Evolutionary conservation across 108 stramenopile genomes (phyloP).

Genomic region (Epipyxis sp.): DNA sequence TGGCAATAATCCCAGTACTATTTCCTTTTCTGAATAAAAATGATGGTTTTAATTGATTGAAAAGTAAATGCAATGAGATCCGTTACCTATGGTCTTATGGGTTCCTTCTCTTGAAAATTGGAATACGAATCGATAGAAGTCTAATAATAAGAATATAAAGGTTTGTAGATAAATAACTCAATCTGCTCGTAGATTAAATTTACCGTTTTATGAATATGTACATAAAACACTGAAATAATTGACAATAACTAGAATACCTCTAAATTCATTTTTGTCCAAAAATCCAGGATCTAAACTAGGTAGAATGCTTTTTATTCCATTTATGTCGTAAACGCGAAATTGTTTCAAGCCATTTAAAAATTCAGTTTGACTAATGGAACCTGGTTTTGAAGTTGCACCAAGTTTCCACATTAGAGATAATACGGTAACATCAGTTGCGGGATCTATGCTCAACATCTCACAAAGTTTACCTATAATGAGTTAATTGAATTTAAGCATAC

Average conservation of each 20-base stretch:
- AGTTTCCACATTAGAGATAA: neutral
- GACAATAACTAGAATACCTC: slow-evolving; percentile 13
- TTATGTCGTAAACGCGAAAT: neutral
- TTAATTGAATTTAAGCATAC: no score
- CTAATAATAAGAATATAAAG: no score
- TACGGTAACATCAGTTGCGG: neutral
- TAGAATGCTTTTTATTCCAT: neutral
- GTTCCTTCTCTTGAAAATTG: slow-evolving; percentile 30
- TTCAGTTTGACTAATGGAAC: neutral
- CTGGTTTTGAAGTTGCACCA: slow-evolving; percentile 7
- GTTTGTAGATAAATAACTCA: no score
- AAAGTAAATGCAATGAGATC: neutral
- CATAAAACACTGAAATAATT: no score
- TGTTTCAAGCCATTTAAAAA: slow-evolving; percentile 1
- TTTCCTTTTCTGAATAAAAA: slow-evolving; percentile 14
- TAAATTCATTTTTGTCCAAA: slow-evolving; percentile 10
- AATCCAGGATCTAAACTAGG: slow-evolving; percentile 30
- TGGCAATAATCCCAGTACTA: neutral
- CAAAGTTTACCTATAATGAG: slow-evolving; percentile 4
- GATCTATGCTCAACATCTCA: slow-evolving; percentile 14
- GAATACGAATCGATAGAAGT: slow-evolving; percentile 32
- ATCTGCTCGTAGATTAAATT: no score
- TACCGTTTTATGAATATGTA: no score
- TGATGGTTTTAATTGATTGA: neutral
- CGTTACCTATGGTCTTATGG: slow-evolving; percentile 30